Conservation (phyloP, 352 stramenopile genomes). For the Pythium plurisporium region DNA sequence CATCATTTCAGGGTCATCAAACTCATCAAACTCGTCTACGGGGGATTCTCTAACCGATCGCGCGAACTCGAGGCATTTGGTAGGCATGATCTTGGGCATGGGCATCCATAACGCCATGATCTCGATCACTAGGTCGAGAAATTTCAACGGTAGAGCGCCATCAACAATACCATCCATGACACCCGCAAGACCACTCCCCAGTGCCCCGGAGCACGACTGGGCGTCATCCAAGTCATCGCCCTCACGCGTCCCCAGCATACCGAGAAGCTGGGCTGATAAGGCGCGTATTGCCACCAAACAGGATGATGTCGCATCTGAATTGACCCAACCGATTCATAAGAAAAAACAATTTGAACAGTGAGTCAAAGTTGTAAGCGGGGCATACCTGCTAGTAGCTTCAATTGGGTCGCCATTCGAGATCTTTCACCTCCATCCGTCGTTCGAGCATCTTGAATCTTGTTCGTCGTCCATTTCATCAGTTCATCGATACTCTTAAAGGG, state of each 20-base stretch:
- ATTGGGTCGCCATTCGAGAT: neutral
- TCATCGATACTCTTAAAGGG: slow-evolving; percentile 49
- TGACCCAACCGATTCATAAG: neutral
- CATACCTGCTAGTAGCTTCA: slow-evolving; percentile 1
- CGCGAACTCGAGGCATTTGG: neutral
- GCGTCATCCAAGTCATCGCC: neutral
- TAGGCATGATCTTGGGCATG: neutral
- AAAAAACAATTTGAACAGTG: no score
- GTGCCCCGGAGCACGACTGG: neutral
- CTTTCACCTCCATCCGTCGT: slow-evolving; percentile 7
- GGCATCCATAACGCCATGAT: slow-evolving; percentile 35
- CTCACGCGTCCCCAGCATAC: neutral
- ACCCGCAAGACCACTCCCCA: slow-evolving; percentile 30
- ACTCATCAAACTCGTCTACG: slow-evolving; percentile 35
- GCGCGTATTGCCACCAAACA: slow-evolving; percentile 30
- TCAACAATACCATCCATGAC: slow-evolving; percentile 32
- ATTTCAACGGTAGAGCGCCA: neutral
- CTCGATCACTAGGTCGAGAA: slow-evolving; percentile 23
- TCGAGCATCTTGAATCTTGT: slow-evolving; percentile 8
- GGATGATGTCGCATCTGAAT: slow-evolving; percentile 34
- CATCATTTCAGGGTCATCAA: slow-evolving; percentile 42
- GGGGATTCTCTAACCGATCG: neutral
- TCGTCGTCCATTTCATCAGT: slow-evolving; percentile 26
- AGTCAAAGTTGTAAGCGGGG: neutral
- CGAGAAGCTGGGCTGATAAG: slow-evolving; percentile 11